These are phyloP conservation scores for Allium fistulosum DNA, from an alignment of 106 monocot species.

Conservation along the genomic window DNA sequence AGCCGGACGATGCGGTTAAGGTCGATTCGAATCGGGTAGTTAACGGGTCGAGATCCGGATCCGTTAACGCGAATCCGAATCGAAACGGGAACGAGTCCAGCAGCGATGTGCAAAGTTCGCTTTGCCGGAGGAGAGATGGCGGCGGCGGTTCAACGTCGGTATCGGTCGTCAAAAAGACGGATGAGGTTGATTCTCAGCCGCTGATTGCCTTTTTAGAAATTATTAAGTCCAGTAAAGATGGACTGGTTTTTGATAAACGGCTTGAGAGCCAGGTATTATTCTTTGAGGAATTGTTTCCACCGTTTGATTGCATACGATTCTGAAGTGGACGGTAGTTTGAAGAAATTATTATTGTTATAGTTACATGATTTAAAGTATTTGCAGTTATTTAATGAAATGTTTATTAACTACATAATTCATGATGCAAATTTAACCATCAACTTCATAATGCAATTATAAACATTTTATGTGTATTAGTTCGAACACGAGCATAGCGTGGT, in stretches of 20 bases:
- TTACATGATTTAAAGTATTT: too few relatives aligned
- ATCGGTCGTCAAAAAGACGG: constrained; percentile 17
- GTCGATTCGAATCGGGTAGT: constrained; percentile 7
- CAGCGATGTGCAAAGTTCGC: constrained; percentile 94
- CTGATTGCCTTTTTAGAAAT: constrained; percentile 50
- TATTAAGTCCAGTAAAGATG: constrained; percentile 51
- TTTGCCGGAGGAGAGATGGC: constrained; percentile 26
- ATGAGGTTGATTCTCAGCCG: constrained; percentile 48
- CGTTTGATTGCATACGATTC: too few relatives aligned
- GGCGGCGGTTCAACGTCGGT: constrained; percentile 4
- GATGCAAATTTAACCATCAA: too few relatives aligned
- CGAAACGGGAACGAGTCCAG: constrained; percentile 13
- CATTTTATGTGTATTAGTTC: too few relatives aligned
- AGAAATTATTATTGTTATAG: too few relatives aligned
- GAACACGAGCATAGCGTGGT: too few relatives aligned
- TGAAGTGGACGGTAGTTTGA: too few relatives aligned
- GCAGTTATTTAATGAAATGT: too few relatives aligned
- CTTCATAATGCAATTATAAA: too few relatives aligned
- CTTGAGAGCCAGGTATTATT: constrained; percentile 75
- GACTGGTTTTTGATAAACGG: constrained; percentile 69
- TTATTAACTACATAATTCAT: too few relatives aligned
- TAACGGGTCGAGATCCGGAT: constrained; percentile 11
- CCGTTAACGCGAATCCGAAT: too few relatives aligned
- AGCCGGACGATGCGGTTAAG: constrained; percentile 4
- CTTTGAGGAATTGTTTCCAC: background rate